A percentile compares a stretch with the other conserved stretches of the same genome.
These are phyloP conservation scores for Bruguiera hainesii DNA, from an alignment of 441 rosid genomes.

Conservation along the genomic window DNA sequence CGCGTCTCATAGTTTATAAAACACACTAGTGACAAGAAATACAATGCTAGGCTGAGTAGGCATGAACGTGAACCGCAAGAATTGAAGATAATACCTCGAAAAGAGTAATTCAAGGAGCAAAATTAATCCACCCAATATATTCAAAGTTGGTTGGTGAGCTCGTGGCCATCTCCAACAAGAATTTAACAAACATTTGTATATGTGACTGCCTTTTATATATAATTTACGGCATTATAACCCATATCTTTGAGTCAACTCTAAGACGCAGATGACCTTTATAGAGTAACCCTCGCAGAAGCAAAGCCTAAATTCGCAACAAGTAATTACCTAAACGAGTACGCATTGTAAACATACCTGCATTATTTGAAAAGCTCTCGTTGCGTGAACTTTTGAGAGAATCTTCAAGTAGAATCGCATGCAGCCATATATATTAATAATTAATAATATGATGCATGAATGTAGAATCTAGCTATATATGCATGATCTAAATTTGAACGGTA, in stretches of 20 bases:
- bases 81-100: neutral
- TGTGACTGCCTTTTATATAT: neutral
- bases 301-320: slow-evolving; percentile 37
- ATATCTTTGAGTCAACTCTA: slow-evolving; percentile 26
- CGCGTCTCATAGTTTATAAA: too few relatives aligned
- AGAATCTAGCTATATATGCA: too few relatives aligned
- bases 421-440: neutral
- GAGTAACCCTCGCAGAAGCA: slow-evolving; percentile 39
- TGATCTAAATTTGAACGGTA: too few relatives aligned
- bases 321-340: slow-evolving; percentile 30
- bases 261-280: slow-evolving; percentile 13
- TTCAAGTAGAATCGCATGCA: neutral
- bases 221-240: neutral
- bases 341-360: slow-evolving; percentile 15
- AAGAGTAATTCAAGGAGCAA: neutral
- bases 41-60: neutral
- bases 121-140: neutral
- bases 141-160: neutral
- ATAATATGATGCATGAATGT: too few relatives aligned
- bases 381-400: slow-evolving; percentile 18
- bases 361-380: slow-evolving; percentile 13
- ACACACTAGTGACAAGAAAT: too few relatives aligned
- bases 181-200: neutral
- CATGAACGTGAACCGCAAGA: slow-evolving; percentile 3
- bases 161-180: neutral